phyloP scores from a whole-genome alignment of 78 protist genomes.

The Dictyostelium brefeldianum region DNA sequence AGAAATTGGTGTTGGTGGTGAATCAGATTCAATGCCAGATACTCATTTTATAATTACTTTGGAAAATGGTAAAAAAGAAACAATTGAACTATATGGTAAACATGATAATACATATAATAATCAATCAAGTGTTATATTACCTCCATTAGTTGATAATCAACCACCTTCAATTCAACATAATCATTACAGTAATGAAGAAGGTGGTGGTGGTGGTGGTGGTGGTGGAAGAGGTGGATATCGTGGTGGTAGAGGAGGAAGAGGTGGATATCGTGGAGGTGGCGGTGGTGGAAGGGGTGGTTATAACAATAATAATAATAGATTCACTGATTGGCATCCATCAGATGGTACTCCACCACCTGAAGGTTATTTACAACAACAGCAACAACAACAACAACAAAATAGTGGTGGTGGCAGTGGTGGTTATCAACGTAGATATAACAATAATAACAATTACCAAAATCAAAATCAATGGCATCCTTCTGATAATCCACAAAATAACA shows the following conservation, averaged over 20 bases:
- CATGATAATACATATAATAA: neutral
- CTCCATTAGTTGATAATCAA: neutral
- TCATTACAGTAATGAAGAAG: neutral
- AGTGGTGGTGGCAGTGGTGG: neutral
- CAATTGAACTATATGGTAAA: conserved; percentile 1
- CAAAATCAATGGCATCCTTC: neutral
- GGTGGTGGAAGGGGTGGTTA: neutral
- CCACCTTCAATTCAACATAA: neutral
- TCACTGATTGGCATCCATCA: neutral
- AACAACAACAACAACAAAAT: neutral
- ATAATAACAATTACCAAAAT: neutral
- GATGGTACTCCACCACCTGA: neutral
- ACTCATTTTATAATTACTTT: neutral
- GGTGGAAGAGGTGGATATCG: neutral
- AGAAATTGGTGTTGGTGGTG: neutral
- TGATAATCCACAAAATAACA: neutral
- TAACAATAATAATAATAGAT: neutral
- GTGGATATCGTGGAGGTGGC: neutral
- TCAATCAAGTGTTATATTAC: neutral
- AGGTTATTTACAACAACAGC: too few relatives aligned
- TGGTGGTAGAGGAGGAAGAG: neutral
- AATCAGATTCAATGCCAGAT: neutral
- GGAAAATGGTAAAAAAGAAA: neutral
- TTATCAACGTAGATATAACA: neutral
- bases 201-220: neutral